Base-by-base conservation (phyloP, 345 rosid genomes). In the Linum usitatissimum region DNA sequence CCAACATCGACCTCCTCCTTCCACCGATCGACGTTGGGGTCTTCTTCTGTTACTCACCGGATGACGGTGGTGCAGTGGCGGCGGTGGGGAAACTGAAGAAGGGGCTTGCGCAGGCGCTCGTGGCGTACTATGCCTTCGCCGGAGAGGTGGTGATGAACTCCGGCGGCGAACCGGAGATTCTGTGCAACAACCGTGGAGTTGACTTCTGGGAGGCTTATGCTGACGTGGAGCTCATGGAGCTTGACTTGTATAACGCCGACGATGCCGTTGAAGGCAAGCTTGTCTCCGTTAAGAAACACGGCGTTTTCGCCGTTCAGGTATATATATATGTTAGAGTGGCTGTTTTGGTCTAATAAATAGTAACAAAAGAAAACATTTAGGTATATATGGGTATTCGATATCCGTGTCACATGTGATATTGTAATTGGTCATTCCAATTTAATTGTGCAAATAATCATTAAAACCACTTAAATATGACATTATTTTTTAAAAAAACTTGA, bases 161-260 rank as follows among this genome's bases (percentile, higher is more conserved):
- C 0, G 56, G 69, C 3, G 86, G 83, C 9, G 97, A 91, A 76
- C 91, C 96, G 2, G 97, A 87, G 84, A 70, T 88, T 39, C 78
- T 86, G 3, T 91, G 91, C 71, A 86, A 83, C 84, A 91, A 91
- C 72, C 79, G 87, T 0, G 97, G 97, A 2, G 94, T 86, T 6
- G 91, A 86, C 49, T 91, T 88, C 60, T 0, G 70, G n/a, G 88
- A 88, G 57, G 96, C 94, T n/a, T 30, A 21, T 15, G 91, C 88
- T 1, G 82, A 86, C 61, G 60, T 84, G 53, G 78, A 75, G 28
- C 84, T 91, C n/a, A 45, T 18, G 21, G 66, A 79, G 23, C 84
- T 91, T 64, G 72, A 86, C 75, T 71, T 91, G 6, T 73, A 86
- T 71, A 78, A 86, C 63, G 87, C 94, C 19, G 96, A 88, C 39